Base-by-base conservation (phyloP, 768 basidiomycete species). In the Termitomyces titanicus region DNA sequence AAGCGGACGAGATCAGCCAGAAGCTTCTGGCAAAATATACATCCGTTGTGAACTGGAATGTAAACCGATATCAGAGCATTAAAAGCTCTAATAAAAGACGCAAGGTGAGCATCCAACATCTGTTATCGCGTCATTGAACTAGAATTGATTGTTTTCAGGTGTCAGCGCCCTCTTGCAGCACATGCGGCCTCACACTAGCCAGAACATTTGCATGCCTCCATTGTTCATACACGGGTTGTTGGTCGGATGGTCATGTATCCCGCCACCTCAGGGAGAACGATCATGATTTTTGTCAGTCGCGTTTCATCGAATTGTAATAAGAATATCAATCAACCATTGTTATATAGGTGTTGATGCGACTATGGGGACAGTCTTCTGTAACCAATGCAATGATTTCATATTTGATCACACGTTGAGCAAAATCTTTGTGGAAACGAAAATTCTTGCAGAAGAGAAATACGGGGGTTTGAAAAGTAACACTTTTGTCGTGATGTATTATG, bases 351-450 rank as follows among this genome's bases (percentile, higher is more conserved):
- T 83, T 25, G 92, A 95, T 66, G 74, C 82, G 3, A 82, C 80
- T 59, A 80, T 85, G 0, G 93, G 94, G n/a, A 74, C 76, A 10
- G 71, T 94, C 2, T 94, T 81, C 64, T 95, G 94, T 66, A 67
- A 72, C 2, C 72, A 77, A 33, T 95, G 93, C 70, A 77, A 85
- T 35, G 88, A 94, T 65, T 86, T 92, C 56, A 78, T 92, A 22
- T 87, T 86, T 61, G 75, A 89, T 58, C 59, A 77, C 12, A 68
- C 64, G 2, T 63, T 92, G 34, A 82, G 84, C 38, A 66, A 70
- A 8, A 53, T 80, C 8, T 74, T 79, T 57, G 61, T 78, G 25
- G 63, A 73, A 5, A 72, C 79, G 3, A 66, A 76, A 9, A 62
- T 89, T 4, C 66, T 70, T 25, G 74, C 80, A 10, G 87, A 89